Base-by-base conservation (phyloP, 2,329 filamentous ascomycete species). In the Colletotrichum orchidophilum region DNA sequence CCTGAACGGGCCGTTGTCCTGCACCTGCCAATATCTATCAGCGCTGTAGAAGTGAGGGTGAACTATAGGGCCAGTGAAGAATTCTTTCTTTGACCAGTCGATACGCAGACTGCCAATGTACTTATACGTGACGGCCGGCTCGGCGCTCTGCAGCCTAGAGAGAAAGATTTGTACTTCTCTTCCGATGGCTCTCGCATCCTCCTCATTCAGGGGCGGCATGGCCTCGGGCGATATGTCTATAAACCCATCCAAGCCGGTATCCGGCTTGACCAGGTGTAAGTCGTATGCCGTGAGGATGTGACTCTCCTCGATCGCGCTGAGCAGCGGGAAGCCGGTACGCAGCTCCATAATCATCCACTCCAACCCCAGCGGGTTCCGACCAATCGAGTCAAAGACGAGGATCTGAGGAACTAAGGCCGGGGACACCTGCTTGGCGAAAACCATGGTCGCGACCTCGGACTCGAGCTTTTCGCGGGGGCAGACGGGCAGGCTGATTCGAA, bases 391-490 rank as follows among this genome's bases (percentile, higher is more conserved):
- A 27, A 71, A 73, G 33, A 61, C 46, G 5, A 73, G 35, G 3
- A 73, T 53, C 5, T 21, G 39, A 0, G 73, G 71, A 2, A 71
- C 57, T 42, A 39, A 3, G 31, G 33, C 18, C 5, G 58, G 49
- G 1, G 59, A 63, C 12, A 67, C 52, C 33, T 58, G 39, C 12
- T 49, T 26, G 13, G 65, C 54, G n/a, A 42, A 49, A 4, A 57
- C 33, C 69, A 74, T 74, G 42, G 66, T 72, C 15, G 73, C 71
- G 24, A 75, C 72, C 52, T 75, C 74, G 52, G 52, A 50, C 50
- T 74, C 70, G 29, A 70, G 58, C 33, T 70, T 68, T 27, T 61
- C 68, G 54, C 42, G 61, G 7, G 49, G 74, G 2, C 53, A 73
- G 15, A 68, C 39, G 1, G 74, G 74, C 57, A 71, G 54, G 3